A percentile compares a stretch with the other conserved stretches of the same genome.
Conservation (phyloP, 176 grass and related monocot genomes). For the Saccharum spontaneum region DNA sequence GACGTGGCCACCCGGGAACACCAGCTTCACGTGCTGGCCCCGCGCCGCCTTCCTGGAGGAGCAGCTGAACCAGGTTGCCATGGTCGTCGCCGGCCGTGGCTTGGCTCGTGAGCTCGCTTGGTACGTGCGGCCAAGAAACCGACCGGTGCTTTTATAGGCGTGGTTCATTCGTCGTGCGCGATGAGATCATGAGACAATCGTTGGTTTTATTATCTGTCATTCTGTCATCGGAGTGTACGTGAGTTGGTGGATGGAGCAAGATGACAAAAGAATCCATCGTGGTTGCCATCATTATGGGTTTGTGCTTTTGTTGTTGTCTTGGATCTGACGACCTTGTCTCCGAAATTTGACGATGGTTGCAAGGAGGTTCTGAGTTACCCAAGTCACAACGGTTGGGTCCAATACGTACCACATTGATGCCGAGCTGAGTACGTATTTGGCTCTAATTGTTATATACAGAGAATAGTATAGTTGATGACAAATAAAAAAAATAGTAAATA, state of each 20-base stretch:
- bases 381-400: conserved; percentile 1
- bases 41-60: conserved; percentile 4
- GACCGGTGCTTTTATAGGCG: not conserved
- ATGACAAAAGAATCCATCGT: conserved; percentile 11
- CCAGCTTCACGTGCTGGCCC: conserved; percentile 44
- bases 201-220: not conserved
- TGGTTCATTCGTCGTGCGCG: not conserved
- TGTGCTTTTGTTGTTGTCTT: conserved; percentile 27
- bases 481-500: too few relatives aligned
- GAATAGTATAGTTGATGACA: too few relatives aligned
- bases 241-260: conserved; percentile 18
- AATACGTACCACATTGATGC: conserved; percentile 1
- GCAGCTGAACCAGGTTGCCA: conserved; percentile 50
- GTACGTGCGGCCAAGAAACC: not conserved
- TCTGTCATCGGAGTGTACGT: not conserved
- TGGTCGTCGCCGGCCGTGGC: not conserved
- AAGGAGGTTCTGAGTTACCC: conserved; percentile 36
- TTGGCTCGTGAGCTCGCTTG: too few relatives aligned
- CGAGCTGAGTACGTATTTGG: not conserved
- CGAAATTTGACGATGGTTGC: conserved; percentile 13
- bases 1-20: conserved; percentile 53
- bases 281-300: not conserved
- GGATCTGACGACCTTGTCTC: not conserved
- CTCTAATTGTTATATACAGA: not conserved
- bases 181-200: too few relatives aligned